A percentile compares a stretch with the other conserved stretches of the same genome.
Evolutionary conservation across 2,329 filamentous ascomycete genomes (phyloP).

Genomic region (Tolypocladium nubicola): DNA sequence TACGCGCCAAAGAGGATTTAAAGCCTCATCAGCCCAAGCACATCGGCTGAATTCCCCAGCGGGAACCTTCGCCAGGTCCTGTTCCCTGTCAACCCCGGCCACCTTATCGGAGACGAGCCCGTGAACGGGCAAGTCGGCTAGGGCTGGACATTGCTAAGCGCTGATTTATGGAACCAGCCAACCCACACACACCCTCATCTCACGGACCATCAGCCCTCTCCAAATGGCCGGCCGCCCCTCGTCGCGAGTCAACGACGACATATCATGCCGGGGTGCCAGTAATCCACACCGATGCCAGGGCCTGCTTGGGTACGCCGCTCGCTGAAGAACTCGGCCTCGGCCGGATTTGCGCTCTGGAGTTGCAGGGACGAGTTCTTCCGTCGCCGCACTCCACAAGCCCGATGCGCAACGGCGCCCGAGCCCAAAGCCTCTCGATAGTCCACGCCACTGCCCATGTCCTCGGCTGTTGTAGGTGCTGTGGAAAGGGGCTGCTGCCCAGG

Average conservation of each 20-base stretch:
- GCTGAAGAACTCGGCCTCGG: conserved; percentile 1
- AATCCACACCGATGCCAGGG: neutral
- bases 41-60: neutral
- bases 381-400: neutral
- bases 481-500: neutral
- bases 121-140: neutral
- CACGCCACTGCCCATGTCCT: neutral
- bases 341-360: conserved; percentile 1
- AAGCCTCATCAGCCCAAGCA: no score
- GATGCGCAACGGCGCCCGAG: neutral
- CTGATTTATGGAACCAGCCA: neutral
- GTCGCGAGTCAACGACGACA: no score
- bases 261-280: neutral
- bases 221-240: neutral
- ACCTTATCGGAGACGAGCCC: neutral
- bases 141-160: neutral
- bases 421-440: neutral
- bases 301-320: no score
- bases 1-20: no score
- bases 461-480: no score
- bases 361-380: neutral
- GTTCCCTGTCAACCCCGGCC: neutral
- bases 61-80: neutral
- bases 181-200: neutral
- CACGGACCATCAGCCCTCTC: neutral